Base-by-base conservation (phyloP, 331 rosid genomes). In the Saraca asoca region DNA sequence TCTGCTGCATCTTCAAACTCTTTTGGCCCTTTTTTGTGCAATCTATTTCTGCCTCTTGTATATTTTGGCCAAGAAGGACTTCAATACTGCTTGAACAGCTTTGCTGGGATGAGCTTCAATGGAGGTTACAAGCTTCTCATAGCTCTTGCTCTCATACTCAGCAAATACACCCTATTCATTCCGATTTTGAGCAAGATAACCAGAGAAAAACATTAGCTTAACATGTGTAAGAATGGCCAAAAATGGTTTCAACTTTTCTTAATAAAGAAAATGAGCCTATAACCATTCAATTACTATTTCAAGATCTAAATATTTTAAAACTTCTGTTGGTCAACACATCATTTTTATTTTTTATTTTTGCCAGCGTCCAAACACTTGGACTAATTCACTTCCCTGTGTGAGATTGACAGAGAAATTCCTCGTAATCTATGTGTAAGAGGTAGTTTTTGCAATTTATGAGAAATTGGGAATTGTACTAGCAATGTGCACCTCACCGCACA, bases 91-190 rank as follows among this genome's bases (percentile, higher is more conserved):
- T 64, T 84, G 92, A 71, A 89, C 85, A 57, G 90, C 85, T 59
- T 78, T 74, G 81, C 78, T 86, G 11, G 87, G 82, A 65, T 82
- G 96, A 79, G 82, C 84, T 77, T 86, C 91, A 77, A 89, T 89
- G 38, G 82, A 72, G 9, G 70, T 17, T 11, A 69, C 80, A 75
- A 86, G 83, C 66, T 80, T 89, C 83, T 74, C 66, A 7, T 73
- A 66, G 59, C 68, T 70, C 56, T 65, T 78, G 61, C 56, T 69
- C 78, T 81, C 82, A 12, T 73, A 81, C n/a, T 81, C 82, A 41
- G 1, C 74, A 59, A 80, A 89, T 13, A 62, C 94, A 59, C 82
- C 87, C 96, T 89, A 58, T 71, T 52, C 41, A 64, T 59, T 79
- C 1, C 9, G 8, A 58, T 20, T 17, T n/a, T 7, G 12, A 79